Evolutionary conservation across 1,284 basidiomycete species (phyloP).

Genomic region (Papiliotrema laurentii): DNA sequence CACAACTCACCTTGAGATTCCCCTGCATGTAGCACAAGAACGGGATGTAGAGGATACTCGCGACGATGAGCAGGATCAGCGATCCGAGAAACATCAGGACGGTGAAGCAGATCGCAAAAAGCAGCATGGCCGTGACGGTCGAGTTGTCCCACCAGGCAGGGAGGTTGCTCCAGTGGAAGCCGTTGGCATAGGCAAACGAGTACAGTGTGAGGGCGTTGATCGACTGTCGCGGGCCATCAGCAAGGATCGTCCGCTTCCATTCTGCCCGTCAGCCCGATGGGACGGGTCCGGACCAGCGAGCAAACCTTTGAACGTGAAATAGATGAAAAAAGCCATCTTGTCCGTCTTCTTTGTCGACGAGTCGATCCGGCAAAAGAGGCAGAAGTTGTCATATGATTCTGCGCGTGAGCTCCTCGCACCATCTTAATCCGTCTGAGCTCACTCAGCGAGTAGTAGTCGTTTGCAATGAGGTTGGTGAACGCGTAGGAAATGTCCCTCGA

Average conservation of each 20-base stretch:
- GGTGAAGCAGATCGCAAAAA: slow-evolving; percentile 85
- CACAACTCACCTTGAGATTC: slow-evolving; percentile 73
- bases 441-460: slow-evolving; percentile 91
- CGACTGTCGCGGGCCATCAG: slow-evolving; percentile 94
- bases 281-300: slow-evolving; percentile 7
- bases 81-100: slow-evolving; percentile 81
- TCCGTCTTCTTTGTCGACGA: slow-evolving; percentile 94
- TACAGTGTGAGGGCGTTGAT: slow-evolving; percentile 94
- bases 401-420: slow-evolving; percentile 10
- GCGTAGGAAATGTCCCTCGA: slow-evolving; percentile 95
- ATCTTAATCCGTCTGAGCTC: slow-evolving; percentile 39
- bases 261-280: slow-evolving; percentile 51
- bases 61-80: slow-evolving; percentile 71
- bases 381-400: slow-evolving; percentile 95
- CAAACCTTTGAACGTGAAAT: slow-evolving; percentile 97
- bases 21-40: slow-evolving; percentile 92
- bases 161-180: slow-evolving; percentile 59
- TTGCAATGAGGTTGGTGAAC: slow-evolving; percentile 95
- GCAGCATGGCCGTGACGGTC: slow-evolving; percentile 73
- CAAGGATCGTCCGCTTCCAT: slow-evolving; percentile 91
- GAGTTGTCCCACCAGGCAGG: slow-evolving; percentile 56
- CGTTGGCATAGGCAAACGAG: slow-evolving; percentile 78
- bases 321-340: slow-evolving; percentile 97
- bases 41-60: slow-evolving; percentile 85
- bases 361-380: slow-evolving; percentile 94